Evolutionary conservation across 805 yeast genomes (phyloP).

Genomic region (Lipomyces orientalis): DNA sequence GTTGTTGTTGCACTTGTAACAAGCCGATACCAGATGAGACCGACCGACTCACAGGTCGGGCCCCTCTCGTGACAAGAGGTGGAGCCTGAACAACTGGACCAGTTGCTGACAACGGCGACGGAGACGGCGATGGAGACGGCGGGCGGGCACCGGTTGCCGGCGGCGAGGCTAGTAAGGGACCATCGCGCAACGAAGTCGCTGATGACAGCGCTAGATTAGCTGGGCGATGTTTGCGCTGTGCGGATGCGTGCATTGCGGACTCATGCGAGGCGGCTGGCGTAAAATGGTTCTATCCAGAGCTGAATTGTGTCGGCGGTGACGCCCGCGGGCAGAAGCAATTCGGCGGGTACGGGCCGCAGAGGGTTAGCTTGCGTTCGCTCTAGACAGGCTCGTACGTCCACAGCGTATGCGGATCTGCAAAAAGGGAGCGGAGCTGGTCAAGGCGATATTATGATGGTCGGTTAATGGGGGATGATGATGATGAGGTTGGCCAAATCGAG

Average conservation of each 20-base stretch:
- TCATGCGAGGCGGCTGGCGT: not conserved
- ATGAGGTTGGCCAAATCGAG: too few relatives aligned
- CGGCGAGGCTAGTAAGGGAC: conserved; percentile 1
- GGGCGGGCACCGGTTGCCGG: conserved; percentile 9
- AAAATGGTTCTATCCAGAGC: not conserved
- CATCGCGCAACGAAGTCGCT: conserved; percentile 8
- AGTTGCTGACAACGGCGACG: conserved; percentile 13
- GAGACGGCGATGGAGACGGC: conserved; percentile 34
- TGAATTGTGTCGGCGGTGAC: too few relatives aligned
- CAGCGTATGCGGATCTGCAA: too few relatives aligned
- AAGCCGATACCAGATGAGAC: conserved; percentile 12
- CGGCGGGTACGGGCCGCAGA: too few relatives aligned
- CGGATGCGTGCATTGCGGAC: conserved; percentile 1
- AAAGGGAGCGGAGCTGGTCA: too few relatives aligned
- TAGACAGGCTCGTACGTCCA: too few relatives aligned
- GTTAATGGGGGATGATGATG: too few relatives aligned
- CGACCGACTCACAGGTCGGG: conserved; percentile 17
- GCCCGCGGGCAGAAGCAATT: too few relatives aligned
- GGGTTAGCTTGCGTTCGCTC: too few relatives aligned
- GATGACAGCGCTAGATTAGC: conserved; percentile 26
- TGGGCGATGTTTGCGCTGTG: conserved; percentile 29
- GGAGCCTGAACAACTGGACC: conserved; percentile 7
- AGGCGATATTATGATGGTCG: too few relatives aligned
- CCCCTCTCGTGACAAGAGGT: conserved; percentile 10
- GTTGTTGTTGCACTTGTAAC: not conserved